Percentiles rank a stretch among this genome's conserved stretches.
phyloP scores from a whole-genome alignment of 805 yeast genomes.

The Jamesozyma jinghongensis region DNA sequence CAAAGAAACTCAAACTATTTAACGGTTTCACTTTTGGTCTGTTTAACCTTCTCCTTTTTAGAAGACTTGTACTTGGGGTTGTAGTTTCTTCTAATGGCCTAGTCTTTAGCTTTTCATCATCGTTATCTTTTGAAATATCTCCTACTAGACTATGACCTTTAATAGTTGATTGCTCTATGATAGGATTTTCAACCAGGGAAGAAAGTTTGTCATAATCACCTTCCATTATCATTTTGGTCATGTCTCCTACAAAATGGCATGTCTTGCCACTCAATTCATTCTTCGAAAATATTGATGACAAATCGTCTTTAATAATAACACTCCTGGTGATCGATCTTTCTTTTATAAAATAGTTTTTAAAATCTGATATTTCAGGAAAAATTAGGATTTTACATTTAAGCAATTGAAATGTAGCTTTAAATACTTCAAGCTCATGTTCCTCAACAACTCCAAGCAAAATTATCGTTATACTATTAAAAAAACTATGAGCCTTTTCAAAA shows the following conservation, averaged over 20 bases:
- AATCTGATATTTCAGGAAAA: background rate
- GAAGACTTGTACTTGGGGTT: background rate
- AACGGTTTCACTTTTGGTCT: conserved; percentile 27
- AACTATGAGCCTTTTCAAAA: background rate
- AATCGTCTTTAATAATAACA: background rate
- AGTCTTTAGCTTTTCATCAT: background rate
- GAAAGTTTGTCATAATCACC: too few species aligned
- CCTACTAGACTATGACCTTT: background rate
- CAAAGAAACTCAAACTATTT: conserved; percentile 33
- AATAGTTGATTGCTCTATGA: too few species aligned
- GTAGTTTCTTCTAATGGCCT: background rate
- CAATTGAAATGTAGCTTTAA: too few species aligned
- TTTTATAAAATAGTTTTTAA: background rate
- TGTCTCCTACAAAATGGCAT: too few species aligned
- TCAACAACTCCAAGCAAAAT: background rate
- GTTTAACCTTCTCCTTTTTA: conserved; percentile 17
- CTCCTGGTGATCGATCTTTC: background rate
- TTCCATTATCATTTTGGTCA: too few species aligned
- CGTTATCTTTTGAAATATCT: background rate
- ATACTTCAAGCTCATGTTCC: background rate
- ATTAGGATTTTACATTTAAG: background rate
- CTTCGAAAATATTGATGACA: background rate
- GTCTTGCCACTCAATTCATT: background rate
- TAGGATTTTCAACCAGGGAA: too few species aligned
- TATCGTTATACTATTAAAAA: background rate